Conservation (phyloP, 2,329 filamentous ascomycete species). For the Epichloe aotearoae region DNA sequence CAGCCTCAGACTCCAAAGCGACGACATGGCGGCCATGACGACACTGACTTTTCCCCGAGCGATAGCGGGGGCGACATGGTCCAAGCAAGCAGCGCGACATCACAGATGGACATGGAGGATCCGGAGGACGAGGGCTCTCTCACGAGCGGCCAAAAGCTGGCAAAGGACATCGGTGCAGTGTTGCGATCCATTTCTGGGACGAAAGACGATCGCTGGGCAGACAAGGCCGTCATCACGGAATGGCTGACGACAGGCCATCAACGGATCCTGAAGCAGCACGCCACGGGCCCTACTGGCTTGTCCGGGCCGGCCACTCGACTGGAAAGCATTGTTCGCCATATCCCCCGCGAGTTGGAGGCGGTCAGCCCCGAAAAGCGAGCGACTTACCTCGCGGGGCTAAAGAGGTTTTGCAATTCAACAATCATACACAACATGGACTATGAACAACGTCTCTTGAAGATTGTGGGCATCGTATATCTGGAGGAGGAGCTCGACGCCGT, state of each 20-base stretch:
- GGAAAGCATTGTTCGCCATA: background rate
- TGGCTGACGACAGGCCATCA: conserved; percentile 9
- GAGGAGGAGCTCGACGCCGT: conserved; percentile 17
- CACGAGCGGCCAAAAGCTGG: background rate
- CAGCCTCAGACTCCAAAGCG: background rate
- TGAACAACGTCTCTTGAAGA: conserved; percentile 10
- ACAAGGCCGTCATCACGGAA: background rate
- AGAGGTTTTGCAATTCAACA: conserved; percentile 7
- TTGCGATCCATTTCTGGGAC: background rate
- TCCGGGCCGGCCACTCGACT: background rate
- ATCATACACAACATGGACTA: conserved; percentile 8
- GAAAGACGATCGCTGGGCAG: background rate
- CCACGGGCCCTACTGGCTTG: too few species aligned
- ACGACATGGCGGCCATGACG: background rate
- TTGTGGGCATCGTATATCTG: conserved; percentile 15
- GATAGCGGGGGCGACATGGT: background rate
- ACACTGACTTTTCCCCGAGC: background rate
- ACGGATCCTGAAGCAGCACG: background rate
- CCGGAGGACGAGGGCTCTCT: background rate
- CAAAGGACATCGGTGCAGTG: background rate
- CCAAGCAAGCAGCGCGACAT: background rate
- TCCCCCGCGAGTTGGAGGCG: background rate
- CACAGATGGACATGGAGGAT: background rate
- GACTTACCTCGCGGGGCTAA: conserved; percentile 12
- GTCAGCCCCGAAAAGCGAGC: conserved; percentile 7